Base-by-base conservation (phyloP, 108 stramenopile genomes). In the Pseudonitzschia delicatissima region DNA sequence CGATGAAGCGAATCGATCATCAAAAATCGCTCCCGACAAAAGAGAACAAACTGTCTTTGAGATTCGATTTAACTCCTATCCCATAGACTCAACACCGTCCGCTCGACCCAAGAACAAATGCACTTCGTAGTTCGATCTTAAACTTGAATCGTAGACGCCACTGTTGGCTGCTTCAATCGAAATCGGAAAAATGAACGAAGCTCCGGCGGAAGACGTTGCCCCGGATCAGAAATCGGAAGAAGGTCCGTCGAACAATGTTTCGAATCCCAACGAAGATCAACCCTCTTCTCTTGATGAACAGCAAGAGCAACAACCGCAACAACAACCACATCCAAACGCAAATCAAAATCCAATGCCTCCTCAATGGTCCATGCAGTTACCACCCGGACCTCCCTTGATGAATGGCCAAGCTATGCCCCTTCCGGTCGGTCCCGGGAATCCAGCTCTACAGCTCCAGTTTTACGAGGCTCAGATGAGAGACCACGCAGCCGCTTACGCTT, bases 381-480 rank as follows among this genome's bases (percentile, higher is more conserved):
- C 47, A 23, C 6, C 21, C 47, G 47, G 20, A 9, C 9, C 47
- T 23, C 47, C 47, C 21, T 21, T 21, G 20, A 17, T 23, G 7
- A n/a, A n/a, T n/a, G n/a, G n/a, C n/a, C n/a, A n/a, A n/a, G 21
- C 21, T 3, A 18, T 23, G 7, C 21, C 1, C 7, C 47, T 17
- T 13, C 5, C 45, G 18, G 45, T 15, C 45, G 18, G 18, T 45
- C 11, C 47, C 20, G 23, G 50, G 23, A 55, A 55, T 55, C 53
- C 53, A 28, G 0, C 53, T n/a, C 28, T 80, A 40, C n/a, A n/a
- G n/a, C 40, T 73, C 47, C 85, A 86, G 45, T 88, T 73, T 47
- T 91, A 85, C 72, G 87, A 91, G 73, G 73, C 76, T 18, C 83
- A 77, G 44, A 91, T 91, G 90, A 74, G 86, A 67, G 90, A 88